Evolutionary conservation across 1,284 basidiomycete species (phyloP).

Genomic region (Tilletia caries): DNA sequence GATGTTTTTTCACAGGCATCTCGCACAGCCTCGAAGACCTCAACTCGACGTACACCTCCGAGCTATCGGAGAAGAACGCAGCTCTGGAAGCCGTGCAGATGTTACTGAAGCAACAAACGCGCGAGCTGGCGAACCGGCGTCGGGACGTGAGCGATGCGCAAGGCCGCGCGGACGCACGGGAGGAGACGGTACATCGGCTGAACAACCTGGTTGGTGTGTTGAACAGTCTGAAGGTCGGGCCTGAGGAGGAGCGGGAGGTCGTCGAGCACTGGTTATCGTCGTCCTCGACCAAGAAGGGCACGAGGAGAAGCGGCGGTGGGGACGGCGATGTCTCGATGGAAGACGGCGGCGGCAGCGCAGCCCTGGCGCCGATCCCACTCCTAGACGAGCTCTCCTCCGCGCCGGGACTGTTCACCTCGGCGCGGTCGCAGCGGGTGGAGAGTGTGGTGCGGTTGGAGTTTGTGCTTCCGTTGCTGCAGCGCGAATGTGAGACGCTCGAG

Average conservation of each 20-base stretch:
- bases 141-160: slow-evolving; percentile 55
- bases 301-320: not conserved
- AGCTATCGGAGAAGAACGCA: slow-evolving; percentile 82
- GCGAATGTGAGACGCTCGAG: slow-evolving; percentile 54
- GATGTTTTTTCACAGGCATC: slow-evolving; percentile 34
- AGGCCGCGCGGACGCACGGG: slow-evolving; percentile 37
- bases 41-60: slow-evolving; percentile 75
- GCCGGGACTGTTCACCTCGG: not conserved
- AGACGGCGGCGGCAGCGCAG: not conserved
- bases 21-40: slow-evolving; percentile 64
- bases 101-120: slow-evolving; percentile 81
- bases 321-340: slow-evolving; percentile 7
- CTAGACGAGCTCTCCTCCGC: slow-evolving; percentile 11
- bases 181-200: slow-evolving; percentile 35
- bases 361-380: not conserved
- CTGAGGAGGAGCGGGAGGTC: not conserved
- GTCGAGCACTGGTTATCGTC: not conserved
- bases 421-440: slow-evolving; percentile 17
- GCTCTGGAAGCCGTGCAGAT: slow-evolving; percentile 78
- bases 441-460: slow-evolving; percentile 37
- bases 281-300: not conserved
- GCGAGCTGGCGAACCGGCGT: slow-evolving; percentile 82
- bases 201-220: slow-evolving; percentile 38
- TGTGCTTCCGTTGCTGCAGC: slow-evolving; percentile 22
- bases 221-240: not conserved